A percentile compares a stretch with the other conserved stretches of the same genome.
These are phyloP conservation scores for Stentor coeruleus DNA, from an alignment of 73 alveolate species.

Conservation along the genomic window DNA sequence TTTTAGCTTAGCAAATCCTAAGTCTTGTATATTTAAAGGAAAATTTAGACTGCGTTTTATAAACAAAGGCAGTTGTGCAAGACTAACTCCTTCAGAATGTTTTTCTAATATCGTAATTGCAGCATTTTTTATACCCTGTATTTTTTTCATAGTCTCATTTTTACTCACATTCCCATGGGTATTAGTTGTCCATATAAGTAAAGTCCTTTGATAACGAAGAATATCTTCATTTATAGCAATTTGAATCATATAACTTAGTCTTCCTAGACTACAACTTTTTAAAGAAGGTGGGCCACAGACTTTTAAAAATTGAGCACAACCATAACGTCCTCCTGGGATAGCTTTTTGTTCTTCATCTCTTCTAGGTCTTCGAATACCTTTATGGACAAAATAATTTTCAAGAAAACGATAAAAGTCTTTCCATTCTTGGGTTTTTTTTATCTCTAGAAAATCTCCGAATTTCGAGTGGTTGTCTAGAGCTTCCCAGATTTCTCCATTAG, in stretches of 20 bases:
- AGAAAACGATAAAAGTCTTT: conserved; percentile 10
- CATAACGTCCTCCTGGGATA: conserved; percentile 78
- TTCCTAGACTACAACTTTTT: conserved; percentile 54
- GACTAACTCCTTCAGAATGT: conserved; percentile 41
- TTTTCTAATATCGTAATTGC: conserved; percentile 33
- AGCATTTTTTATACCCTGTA: background rate
- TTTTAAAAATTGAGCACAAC: conserved; percentile 70
- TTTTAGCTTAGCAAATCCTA: conserved; percentile 59
- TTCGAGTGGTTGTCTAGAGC: conserved; percentile 21
- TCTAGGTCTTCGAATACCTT: background rate
- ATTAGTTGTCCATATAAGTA: conserved; percentile 49
- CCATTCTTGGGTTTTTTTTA: conserved; percentile 1
- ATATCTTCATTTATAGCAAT: conserved; percentile 60
- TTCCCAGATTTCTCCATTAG: conserved; percentile 28
- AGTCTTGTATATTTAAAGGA: conserved; percentile 33
- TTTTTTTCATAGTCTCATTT: background rate
- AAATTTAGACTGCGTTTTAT: conserved; percentile 34
- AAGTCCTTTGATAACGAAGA: conserved; percentile 59
- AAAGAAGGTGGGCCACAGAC: conserved; percentile 57
- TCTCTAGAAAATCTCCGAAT: conserved; percentile 3
- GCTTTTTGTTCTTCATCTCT: conserved; percentile 45
- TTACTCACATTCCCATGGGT: conserved; percentile 29
- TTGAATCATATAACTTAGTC: conserved; percentile 49
- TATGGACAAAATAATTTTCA: background rate
- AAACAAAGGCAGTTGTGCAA: conserved; percentile 49